Conservation (phyloP, 192 early-diverging fungal genomes). For the Umbelopsis isabellina region DNA sequence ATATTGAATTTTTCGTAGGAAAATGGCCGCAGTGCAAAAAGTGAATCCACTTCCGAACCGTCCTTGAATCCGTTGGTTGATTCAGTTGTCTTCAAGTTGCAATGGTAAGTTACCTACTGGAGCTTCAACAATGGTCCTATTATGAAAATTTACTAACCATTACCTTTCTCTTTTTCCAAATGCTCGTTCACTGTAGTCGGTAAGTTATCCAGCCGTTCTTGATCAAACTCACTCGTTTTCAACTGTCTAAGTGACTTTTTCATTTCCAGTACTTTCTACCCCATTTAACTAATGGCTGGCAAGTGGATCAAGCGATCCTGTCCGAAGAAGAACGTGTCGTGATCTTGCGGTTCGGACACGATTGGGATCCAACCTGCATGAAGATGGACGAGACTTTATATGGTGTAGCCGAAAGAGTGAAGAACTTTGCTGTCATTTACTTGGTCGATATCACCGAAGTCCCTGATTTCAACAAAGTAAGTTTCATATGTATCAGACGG, state of each 20-base stretch:
- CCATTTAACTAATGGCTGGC: slow-evolving; percentile 82
- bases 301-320: slow-evolving; percentile 98
- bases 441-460: slow-evolving; percentile 95
- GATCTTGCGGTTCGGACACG: slow-evolving; percentile 95
- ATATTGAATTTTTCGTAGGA: slow-evolving; percentile 12
- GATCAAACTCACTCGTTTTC: background rate
- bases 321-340: slow-evolving; percentile 98
- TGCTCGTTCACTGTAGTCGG: background rate
- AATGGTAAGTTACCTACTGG: background rate
- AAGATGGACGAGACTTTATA: slow-evolving; percentile 97
- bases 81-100: slow-evolving; percentile 7
- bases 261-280: slow-evolving; percentile 58
- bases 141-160: background rate
- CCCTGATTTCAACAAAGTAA: slow-evolving; percentile 84
- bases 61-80: background rate
- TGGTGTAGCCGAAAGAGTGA: slow-evolving; percentile 90
- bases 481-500: background rate
- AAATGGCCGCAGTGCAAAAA: background rate
- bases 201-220: background rate
- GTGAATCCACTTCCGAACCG: background rate
- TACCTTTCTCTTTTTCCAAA: background rate
- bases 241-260: background rate
- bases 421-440: slow-evolving; percentile 98
- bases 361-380: slow-evolving; percentile 94
- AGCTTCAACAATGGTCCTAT: background rate